These are phyloP conservation scores for Nicotiana otophora DNA, from an alignment of 257 asterid genomes.

Conservation along the genomic window DNA sequence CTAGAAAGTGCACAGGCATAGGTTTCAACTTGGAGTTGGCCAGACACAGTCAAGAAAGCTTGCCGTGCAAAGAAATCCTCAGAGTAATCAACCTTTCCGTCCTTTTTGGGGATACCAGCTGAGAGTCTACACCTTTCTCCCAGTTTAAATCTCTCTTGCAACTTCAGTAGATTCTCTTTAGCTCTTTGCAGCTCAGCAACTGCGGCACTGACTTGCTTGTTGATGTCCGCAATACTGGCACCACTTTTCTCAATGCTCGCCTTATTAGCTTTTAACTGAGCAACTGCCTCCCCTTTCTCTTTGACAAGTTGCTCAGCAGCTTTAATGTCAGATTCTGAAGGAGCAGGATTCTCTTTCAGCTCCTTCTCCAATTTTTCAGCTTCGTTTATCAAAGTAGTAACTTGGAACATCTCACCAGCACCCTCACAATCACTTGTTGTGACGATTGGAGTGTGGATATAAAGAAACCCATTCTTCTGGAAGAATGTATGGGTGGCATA, in stretches of 20 bases:
- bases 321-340: slow-evolving; percentile 55
- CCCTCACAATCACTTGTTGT: slow-evolving; percentile 99
- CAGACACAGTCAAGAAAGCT: slow-evolving; percentile 95
- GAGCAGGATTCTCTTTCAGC: slow-evolving; percentile 60
- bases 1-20: slow-evolving; percentile 89
- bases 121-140: slow-evolving; percentile 51
- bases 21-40: slow-evolving; percentile 94
- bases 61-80: slow-evolving; percentile 86
- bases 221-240: slow-evolving; percentile 4
- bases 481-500: slow-evolving; percentile 95
- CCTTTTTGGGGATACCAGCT: slow-evolving; percentile 73
- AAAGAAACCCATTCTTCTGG: slow-evolving; percentile 78
- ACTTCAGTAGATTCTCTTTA: slow-evolving; percentile 53
- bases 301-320: slow-evolving; percentile 56
- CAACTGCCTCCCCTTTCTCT: slow-evolving; percentile 77
- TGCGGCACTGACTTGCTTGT: slow-evolving; percentile 48
- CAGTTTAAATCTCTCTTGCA: slow-evolving; percentile 51
- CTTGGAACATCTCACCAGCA: slow-evolving; percentile 99
- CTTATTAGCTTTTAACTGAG: slow-evolving; percentile 62
- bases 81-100: slow-evolving; percentile 77
- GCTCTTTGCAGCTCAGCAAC: slow-evolving; percentile 70
- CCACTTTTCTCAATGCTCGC: slow-evolving; percentile 36
- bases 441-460: slow-evolving; percentile 86
- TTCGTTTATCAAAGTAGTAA: slow-evolving; percentile 61
- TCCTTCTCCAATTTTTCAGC: slow-evolving; percentile 83